Evolutionary conservation across 2,329 filamentous ascomycete species (phyloP).

Genomic region (Microsporum audouinii): DNA sequence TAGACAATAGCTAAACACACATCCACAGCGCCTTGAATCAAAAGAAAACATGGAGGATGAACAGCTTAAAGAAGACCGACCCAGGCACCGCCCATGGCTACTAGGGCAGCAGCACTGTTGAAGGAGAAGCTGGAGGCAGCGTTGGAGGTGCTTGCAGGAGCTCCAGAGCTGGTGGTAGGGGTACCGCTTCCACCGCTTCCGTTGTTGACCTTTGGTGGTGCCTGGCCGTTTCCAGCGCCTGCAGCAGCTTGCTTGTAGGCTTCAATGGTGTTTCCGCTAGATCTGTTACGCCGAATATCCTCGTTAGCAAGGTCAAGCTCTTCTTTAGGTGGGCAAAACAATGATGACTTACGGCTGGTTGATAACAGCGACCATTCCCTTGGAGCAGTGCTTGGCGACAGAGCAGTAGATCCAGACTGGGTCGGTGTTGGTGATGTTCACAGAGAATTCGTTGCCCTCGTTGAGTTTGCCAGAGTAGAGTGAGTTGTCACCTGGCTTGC

Average conservation of each 20-base stretch:
- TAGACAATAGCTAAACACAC: background rate
- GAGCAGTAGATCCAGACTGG: conserved; percentile 44
- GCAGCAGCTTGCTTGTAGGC: background rate
- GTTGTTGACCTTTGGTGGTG: background rate
- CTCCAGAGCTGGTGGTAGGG: background rate
- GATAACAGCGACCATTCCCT: conserved; percentile 42
- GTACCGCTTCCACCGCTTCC: background rate
- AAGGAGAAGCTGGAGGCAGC: background rate
- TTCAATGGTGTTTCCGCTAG: conserved; percentile 4
- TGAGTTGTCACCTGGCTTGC: conserved; percentile 1
- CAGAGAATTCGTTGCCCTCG: conserved; percentile 28
- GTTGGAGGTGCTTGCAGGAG: background rate
- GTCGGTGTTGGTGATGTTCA: conserved; percentile 35
- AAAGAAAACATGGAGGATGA: background rate
- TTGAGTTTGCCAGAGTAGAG: conserved; percentile 10
- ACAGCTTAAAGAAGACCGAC: background rate
- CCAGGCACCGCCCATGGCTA: conserved; percentile 2
- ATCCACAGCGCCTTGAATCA: background rate
- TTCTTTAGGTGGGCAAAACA: background rate
- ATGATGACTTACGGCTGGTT: conserved; percentile 32
- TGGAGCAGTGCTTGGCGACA: conserved; percentile 38
- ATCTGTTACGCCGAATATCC: background rate
- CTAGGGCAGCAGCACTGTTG: background rate
- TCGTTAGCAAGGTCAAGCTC: background rate
- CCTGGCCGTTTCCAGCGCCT: background rate